A percentile compares a stretch with the other conserved stretches of the same genome.
Conservation (phyloP, 352 stramenopile species). For the Chrysophaeum taylorii region DNA sequence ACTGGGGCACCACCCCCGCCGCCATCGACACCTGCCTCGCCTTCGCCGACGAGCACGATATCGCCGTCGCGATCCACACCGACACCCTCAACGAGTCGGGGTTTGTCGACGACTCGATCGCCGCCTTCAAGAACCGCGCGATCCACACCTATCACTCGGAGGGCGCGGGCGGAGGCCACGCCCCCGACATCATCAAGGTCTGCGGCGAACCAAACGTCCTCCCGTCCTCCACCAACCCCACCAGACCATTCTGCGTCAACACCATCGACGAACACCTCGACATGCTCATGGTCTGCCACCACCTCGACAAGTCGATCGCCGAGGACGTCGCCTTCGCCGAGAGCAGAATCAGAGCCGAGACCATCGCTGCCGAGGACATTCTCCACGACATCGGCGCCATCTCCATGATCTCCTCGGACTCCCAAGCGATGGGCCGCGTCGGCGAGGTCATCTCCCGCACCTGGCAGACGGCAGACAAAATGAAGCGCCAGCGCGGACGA, state of each 20-base stretch:
- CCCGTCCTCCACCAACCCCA: constrained; percentile 90
- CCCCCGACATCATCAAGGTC: constrained; percentile 92
- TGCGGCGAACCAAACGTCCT: constrained; percentile 81
- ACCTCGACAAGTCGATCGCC: constrained; percentile 85
- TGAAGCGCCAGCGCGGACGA: constrained; percentile 79
- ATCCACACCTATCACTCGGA: constrained; percentile 93
- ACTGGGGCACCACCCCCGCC: constrained; percentile 90
- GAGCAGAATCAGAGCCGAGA: constrained; percentile 88
- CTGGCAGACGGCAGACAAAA: constrained; percentile 96
- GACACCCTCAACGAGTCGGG: constrained; percentile 92
- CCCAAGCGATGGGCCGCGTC: constrained; percentile 90
- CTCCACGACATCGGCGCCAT: constrained; percentile 93
- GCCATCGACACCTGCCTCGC: constrained; percentile 81
- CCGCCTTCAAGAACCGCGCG: constrained; percentile 84
- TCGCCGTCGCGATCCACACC: constrained; percentile 92
- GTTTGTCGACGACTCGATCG: constrained; percentile 85
- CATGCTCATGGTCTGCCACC: constrained; percentile 98
- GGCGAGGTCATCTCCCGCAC: constrained; percentile 90
- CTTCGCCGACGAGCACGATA: constrained; percentile 76
- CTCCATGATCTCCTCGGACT: constrained; percentile 88
- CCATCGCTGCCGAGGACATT: constrained; percentile 90
- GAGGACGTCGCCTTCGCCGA: constrained; percentile 96
- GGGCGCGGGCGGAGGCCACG: constrained; percentile 80
- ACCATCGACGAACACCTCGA: constrained; percentile 96
- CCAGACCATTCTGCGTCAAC: constrained; percentile 85